Percentiles rank a stretch among this genome's conserved stretches.
These are phyloP conservation scores for Diutina catenulata DNA, from an alignment of 1,139 yeast genomes.

Conservation along the genomic window DNA sequence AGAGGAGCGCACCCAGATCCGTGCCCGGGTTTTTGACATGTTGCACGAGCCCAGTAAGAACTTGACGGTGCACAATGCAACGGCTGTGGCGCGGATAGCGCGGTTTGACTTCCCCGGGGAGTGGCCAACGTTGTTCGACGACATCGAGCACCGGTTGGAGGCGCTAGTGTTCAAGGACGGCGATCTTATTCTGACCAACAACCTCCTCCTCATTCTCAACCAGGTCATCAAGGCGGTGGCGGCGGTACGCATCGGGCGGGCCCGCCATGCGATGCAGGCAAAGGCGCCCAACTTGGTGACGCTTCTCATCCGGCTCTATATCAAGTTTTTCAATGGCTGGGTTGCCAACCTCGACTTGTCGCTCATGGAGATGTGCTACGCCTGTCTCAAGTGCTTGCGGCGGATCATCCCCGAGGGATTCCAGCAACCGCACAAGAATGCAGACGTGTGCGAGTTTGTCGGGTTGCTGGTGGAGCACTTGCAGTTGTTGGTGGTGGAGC, in stretches of 20 bases:
- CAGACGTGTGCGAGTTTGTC: slow-evolving; percentile 50
- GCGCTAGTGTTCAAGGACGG: slow-evolving; percentile 34
- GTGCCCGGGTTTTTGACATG: slow-evolving; percentile 43
- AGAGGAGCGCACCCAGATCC: slow-evolving; percentile 61
- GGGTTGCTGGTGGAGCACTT: slow-evolving; percentile 47
- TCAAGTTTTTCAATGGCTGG: slow-evolving; percentile 54
- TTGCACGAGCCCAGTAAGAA: slow-evolving; percentile 64
- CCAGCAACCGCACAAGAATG: slow-evolving; percentile 53
- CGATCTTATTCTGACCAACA: slow-evolving; percentile 19
- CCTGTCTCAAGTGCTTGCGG: slow-evolving; percentile 63
- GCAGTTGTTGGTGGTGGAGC: slow-evolving; percentile 39
- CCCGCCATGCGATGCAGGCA: slow-evolving; percentile 67
- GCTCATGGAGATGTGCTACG: slow-evolving; percentile 60
- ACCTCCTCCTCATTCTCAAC: slow-evolving; percentile 34
- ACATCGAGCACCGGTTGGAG: slow-evolving; percentile 27
- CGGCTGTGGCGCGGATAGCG: slow-evolving; percentile 65
- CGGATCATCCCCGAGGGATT: slow-evolving; percentile 70
- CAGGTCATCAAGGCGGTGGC: slow-evolving; percentile 68
- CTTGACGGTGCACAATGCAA: slow-evolving; percentile 71
- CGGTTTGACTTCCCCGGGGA: slow-evolving; percentile 77
- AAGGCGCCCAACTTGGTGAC: slow-evolving; percentile 55
- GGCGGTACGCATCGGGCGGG: slow-evolving; percentile 70
- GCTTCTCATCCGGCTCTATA: slow-evolving; percentile 46
- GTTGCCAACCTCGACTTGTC: slow-evolving; percentile 30
- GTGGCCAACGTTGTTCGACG: slow-evolving; percentile 75